Evolutionary conservation across 495 filamentous ascomycete genomes (phyloP).

Genomic region (Xylaria longipes): DNA sequence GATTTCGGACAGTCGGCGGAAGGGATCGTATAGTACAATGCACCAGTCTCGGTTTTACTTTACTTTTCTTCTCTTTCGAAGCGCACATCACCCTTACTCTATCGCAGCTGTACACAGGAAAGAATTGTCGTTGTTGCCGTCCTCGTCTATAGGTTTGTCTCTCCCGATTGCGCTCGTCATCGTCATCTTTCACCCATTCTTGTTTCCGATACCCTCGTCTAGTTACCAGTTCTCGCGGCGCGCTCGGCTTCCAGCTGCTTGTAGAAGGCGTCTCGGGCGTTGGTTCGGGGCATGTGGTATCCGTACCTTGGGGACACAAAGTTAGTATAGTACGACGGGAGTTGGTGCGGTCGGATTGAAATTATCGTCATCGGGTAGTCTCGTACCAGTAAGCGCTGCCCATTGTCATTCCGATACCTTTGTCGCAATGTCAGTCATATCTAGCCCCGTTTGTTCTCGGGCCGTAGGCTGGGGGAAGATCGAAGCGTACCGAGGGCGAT

Average conservation of each 20-base stretch:
- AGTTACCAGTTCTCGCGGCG: constrained; percentile 37
- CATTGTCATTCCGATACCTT: constrained; percentile 53
- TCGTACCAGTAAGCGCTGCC: constrained; percentile 57
- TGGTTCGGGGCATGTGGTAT: constrained; percentile 58
- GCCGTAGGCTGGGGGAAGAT: background rate
- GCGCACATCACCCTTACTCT: background rate
- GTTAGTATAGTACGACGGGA: constrained; percentile 29
- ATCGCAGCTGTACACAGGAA: constrained; percentile 19
- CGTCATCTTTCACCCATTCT: background rate
- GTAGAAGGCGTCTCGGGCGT: constrained; percentile 56
- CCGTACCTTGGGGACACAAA: constrained; percentile 49
- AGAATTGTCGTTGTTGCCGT: constrained; percentile 9
- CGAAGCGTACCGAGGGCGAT: constrained; percentile 52
- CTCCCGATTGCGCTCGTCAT: background rate
- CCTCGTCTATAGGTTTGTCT: constrained; percentile 16
- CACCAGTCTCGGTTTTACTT: background rate
- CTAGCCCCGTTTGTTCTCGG: background rate
- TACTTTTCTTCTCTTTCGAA: background rate
- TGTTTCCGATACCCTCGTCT: background rate
- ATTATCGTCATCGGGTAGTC: constrained; percentile 10
- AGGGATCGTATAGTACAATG: constrained; percentile 23
- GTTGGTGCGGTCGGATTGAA: background rate
- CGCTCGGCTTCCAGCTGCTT: constrained; percentile 55
- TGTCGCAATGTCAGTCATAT: constrained; percentile 19
- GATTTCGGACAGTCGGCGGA: constrained; percentile 17